Evolutionary conservation across 2,329 filamentous ascomycete genomes (phyloP), one percentile per base, ranked within the genome.

Genomic region (Tolypocladium amazonense): DNA sequence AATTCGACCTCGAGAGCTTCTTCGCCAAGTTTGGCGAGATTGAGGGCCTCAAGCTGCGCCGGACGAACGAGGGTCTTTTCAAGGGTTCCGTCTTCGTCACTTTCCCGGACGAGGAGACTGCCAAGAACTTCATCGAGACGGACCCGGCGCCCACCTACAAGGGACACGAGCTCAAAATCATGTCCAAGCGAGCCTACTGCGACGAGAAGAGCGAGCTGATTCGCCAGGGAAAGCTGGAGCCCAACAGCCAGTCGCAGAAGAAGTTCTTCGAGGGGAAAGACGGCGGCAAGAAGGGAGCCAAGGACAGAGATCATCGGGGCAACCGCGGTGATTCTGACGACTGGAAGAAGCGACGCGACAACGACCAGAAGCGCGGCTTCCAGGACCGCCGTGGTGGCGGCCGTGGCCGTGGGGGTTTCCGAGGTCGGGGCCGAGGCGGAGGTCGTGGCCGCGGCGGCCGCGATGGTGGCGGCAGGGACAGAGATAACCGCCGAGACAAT

Each of bases 11-110:
- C 60, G 94, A 99, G 78, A 86, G 86, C 62, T 97, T 96, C 79
- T 96, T 97, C 73, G 81, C 86, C 59, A 83, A 87, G 61, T 92
- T 86, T 72, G 93, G 92, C 55, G 81, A 88, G 38, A 84, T 90
- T 67, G 90, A 89, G 69, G 84, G 87, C 55, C 87, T 99, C 63
- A 92, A 93, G 70, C 88, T 99, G 63, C 90, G 95, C 66, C 91
- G 94, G 65, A 80, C 79, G 56, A 80, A 82, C 52, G 78, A 87
- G 62, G 86, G 86, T 68, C 77, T 82, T 58, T 99, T 97, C 86
- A 99, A 99, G 82, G 92, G 93, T 66, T 96, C 91, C 66, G 90
- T 96, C 61, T 97, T 97, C 71, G 90, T 96, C 65, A 93, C 97
- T 75, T 99, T 97, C 73, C 81, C 84, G 63, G 84, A 84, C 56